Conservation (phyloP, 257 asterid species). For the Petunia secreta region DNA sequence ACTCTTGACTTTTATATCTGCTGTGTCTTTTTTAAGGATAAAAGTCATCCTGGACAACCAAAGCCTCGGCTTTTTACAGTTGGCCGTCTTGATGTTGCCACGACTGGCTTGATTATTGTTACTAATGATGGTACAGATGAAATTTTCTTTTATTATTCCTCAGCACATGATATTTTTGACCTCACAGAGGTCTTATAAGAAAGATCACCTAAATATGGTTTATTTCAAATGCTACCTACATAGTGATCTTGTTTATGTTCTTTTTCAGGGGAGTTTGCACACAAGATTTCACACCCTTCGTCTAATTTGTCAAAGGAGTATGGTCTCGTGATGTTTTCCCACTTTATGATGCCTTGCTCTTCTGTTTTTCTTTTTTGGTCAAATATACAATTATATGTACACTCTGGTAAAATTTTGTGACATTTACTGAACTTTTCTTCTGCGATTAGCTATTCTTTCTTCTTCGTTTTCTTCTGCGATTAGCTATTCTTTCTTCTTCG, state of each 20-base stretch:
- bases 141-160: constrained; percentile 18
- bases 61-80: constrained; percentile 90
- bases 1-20: constrained; percentile 20
- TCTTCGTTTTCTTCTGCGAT: constrained; percentile 21
- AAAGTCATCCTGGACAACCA: constrained; percentile 71
- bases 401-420: neutral
- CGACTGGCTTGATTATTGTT: constrained; percentile 90
- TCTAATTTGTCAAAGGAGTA: constrained; percentile 93
- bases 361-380: constrained; percentile 25
- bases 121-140: constrained; percentile 83
- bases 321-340: constrained; percentile 34
- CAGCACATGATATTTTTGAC: neutral
- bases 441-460: constrained; percentile 24
- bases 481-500: constrained; percentile 24
- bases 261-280: constrained; percentile 85
- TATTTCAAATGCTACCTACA: neutral
- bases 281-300: constrained; percentile 93
- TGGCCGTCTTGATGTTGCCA: constrained; percentile 98
- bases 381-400: neutral
- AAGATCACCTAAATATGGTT: constrained; percentile 4
- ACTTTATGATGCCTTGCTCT: constrained; percentile 8
- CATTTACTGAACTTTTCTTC: neutral
- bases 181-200: constrained; percentile 14
- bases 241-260: constrained; percentile 26
- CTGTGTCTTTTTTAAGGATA: constrained; percentile 49